Evolutionary conservation across 768 basidiomycete species (phyloP).

Genomic region (Termitomyces sp.): DNA sequence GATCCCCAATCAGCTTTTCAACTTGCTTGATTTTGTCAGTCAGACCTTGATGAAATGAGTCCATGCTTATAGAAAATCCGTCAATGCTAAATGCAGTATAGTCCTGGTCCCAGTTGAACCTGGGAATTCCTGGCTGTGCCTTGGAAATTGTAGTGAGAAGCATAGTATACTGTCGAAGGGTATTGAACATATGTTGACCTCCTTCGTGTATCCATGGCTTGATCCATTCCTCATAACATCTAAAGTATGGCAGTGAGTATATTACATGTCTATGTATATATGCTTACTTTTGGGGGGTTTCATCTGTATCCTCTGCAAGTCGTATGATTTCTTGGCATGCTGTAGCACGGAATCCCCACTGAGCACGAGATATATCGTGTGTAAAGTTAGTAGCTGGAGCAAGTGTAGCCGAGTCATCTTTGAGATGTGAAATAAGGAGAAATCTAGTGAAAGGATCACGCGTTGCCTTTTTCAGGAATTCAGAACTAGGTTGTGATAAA

Average conservation of each 20-base stretch:
- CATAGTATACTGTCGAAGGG: neutral
- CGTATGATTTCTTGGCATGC: neutral
- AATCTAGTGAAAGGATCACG: neutral
- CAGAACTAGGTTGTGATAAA: neutral
- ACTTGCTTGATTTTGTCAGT: neutral
- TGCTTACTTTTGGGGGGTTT: neutral
- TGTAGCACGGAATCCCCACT: conserved; percentile 1
- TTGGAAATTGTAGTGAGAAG: neutral
- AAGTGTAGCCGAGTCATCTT: neutral
- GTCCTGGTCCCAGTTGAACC: neutral
- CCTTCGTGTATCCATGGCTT: neutral
- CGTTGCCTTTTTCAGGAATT: neutral
- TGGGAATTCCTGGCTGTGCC: neutral
- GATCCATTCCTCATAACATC: neutral
- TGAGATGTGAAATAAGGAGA: neutral
- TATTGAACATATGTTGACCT: neutral
- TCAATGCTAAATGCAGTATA: neutral
- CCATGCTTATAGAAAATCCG: neutral
- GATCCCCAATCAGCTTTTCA: neutral
- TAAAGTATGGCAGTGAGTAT: neutral
- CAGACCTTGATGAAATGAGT: neutral
- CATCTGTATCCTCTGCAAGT: neutral
- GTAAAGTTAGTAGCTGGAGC: neutral
- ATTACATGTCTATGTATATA: neutral
- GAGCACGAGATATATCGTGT: neutral